A percentile compares a stretch with the other conserved stretches of the same genome.
Evolutionary conservation across 192 early-diverging fungal genomes (phyloP).

Genomic region (Gonapodya sp.): DNA sequence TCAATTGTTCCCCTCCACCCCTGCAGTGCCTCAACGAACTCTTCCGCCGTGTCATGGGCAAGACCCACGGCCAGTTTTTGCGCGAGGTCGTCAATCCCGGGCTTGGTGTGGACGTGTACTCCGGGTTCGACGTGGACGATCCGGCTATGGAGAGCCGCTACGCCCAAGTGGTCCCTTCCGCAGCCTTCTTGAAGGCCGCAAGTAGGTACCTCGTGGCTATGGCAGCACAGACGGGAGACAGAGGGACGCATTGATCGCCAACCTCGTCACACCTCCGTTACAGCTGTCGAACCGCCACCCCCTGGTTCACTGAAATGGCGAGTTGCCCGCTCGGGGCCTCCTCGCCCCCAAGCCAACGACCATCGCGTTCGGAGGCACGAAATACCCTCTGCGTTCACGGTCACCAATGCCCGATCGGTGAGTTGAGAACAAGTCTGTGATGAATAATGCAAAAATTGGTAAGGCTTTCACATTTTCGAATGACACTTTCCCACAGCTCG

Average conservation of each 20-base stretch:
- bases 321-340: background rate
- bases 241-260: too few relatives aligned
- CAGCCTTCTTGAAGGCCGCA: background rate
- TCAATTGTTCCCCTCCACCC: background rate
- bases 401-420: conserved; percentile 2
- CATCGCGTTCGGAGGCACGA: background rate
- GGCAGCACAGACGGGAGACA: too few relatives aligned
- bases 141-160: background rate
- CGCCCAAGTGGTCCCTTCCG: background rate
- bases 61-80: background rate
- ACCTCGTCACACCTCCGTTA: too few relatives aligned
- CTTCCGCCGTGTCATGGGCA: background rate
- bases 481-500: too few relatives aligned
- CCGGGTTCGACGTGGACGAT: background rate
- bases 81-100: background rate
- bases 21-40: conserved; percentile 7
- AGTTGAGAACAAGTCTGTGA: too few relatives aligned
- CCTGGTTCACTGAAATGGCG: background rate
- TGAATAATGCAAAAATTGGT: too few relatives aligned
- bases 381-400: conserved; percentile 7
- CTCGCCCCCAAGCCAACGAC: background rate
- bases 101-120: background rate
- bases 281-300: background rate
- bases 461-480: too few relatives aligned
- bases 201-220: too few relatives aligned